phyloP scores from a whole-genome alignment of 1,284 basidiomycete genomes.

The Mycena citricolor region DNA sequence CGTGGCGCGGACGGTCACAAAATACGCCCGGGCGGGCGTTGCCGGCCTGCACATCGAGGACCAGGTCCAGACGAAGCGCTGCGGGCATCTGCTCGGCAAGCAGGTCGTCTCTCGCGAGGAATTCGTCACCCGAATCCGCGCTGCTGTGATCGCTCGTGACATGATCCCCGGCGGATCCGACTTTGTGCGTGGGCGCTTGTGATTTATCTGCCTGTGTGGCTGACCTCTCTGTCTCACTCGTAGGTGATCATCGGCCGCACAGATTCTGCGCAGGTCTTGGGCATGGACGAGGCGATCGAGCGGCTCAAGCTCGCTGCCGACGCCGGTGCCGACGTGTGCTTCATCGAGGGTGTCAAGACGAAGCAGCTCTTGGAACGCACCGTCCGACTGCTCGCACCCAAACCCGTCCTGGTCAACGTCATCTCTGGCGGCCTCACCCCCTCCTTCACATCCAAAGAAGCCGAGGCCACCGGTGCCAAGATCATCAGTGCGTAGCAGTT shows the following conservation, averaged over 20 bases:
- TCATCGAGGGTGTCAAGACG: slow-evolving; percentile 79
- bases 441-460: slow-evolving; percentile 66
- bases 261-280: slow-evolving; percentile 77
- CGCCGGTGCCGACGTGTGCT: slow-evolving; percentile 80
- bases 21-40: slow-evolving; percentile 71
- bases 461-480: slow-evolving; percentile 69
- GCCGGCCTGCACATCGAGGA: slow-evolving; percentile 82
- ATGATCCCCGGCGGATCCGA: slow-evolving; percentile 71
- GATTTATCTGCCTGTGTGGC: neutral
- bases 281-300: slow-evolving; percentile 76
- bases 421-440: slow-evolving; percentile 77
- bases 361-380: slow-evolving; percentile 65
- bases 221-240: neutral
- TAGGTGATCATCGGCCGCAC: slow-evolving; percentile 81
- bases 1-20: slow-evolving; percentile 73
- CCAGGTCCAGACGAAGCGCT: slow-evolving; percentile 82
- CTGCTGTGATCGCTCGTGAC: slow-evolving; percentile 72
- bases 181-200: slow-evolving; percentile 42
- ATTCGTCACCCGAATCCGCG: slow-evolving; percentile 73
- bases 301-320: slow-evolving; percentile 72
- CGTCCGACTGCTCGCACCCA: slow-evolving; percentile 65
- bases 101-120: slow-evolving; percentile 67
- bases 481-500: slow-evolving; percentile 63
- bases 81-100: slow-evolving; percentile 80
- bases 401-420: slow-evolving; percentile 75